Evolutionary conservation across 2,329 filamentous ascomycete genomes (phyloP).

Genomic region (Fonsecaea multimorphosa): DNA sequence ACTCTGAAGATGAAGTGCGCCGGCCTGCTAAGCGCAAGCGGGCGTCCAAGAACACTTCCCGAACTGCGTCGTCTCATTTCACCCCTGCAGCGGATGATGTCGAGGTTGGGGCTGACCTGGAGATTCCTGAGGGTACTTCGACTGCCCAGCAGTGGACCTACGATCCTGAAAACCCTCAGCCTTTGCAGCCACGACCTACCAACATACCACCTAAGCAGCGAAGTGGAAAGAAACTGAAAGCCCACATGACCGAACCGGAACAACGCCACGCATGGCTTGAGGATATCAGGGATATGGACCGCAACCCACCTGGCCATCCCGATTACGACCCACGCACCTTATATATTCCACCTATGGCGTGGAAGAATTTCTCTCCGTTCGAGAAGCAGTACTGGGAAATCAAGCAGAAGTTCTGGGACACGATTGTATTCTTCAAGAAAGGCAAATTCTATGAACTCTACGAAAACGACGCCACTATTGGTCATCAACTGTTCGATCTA

Average conservation of each 20-base stretch:
- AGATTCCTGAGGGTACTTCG: conserved; percentile 63
- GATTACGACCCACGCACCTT: conserved; percentile 91
- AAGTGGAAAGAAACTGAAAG: conserved; percentile 63
- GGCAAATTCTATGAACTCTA: conserved; percentile 99
- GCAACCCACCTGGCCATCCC: conserved; percentile 75
- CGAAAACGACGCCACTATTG: conserved; percentile 95
- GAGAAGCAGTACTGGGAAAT: conserved; percentile 99
- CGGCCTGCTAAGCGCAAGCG: conserved; percentile 75
- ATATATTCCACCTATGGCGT: conserved; percentile 83
- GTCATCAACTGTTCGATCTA: conserved; percentile 94
- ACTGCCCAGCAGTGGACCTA: conserved; percentile 84
- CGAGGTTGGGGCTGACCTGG: conserved; percentile 59
- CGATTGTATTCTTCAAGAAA: conserved; percentile 99
- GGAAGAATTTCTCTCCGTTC: conserved; percentile 85
- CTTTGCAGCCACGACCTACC: conserved; percentile 56
- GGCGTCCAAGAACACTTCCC: conserved; percentile 45
- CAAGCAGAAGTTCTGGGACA: conserved; percentile 97
- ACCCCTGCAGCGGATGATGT: conserved; percentile 47
- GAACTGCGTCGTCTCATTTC: conserved; percentile 51
- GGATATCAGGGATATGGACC: conserved; percentile 81
- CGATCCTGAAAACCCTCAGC: conserved; percentile 65
- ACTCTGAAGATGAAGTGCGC: conserved; percentile 72
- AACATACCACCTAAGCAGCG: conserved; percentile 47
- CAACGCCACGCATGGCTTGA: conserved; percentile 90
- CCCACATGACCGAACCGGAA: conserved; percentile 80